Percentiles rank a stretch among this genome's conserved stretches.
Conservation (phyloP, 1,139 yeast genomes). For the Blastobotrys persicus region DNA sequence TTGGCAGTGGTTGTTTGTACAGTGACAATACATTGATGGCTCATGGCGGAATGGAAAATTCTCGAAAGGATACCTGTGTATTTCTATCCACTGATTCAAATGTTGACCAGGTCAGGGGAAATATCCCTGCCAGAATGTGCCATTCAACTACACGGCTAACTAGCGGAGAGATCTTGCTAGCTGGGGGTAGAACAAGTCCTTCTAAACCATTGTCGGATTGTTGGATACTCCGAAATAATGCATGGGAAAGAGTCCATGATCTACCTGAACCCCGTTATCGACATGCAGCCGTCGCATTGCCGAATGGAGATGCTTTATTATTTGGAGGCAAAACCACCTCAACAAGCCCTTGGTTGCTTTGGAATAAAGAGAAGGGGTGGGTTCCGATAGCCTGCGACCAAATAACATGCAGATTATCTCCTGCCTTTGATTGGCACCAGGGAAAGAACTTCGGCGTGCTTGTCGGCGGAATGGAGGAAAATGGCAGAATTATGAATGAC, state of each 20-base stretch:
- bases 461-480: constrained; percentile 54
- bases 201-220: constrained; percentile 44
- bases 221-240: constrained; percentile 36
- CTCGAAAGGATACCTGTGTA: constrained; percentile 39
- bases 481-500: constrained; percentile 38
- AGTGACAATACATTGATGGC: constrained; percentile 35
- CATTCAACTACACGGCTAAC: constrained; percentile 49
- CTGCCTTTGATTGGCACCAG: constrained; percentile 40
- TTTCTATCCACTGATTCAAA: constrained; percentile 10
- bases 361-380: constrained; percentile 28
- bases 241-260: constrained; percentile 42
- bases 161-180: constrained; percentile 39
- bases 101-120: not conserved
- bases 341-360: constrained; percentile 30
- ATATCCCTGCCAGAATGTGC: constrained; percentile 51
- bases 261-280: constrained; percentile 52
- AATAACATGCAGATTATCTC: constrained; percentile 22
- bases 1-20: constrained; percentile 45
- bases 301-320: constrained; percentile 43
- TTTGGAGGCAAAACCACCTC: constrained; percentile 49
- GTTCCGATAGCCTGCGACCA: constrained; percentile 13
- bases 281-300: constrained; percentile 48
- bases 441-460: constrained; percentile 42
- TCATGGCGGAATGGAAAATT: constrained; percentile 58
- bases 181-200: constrained; percentile 74